Evolutionary conservation across 2,329 filamentous ascomycete genomes (phyloP), one percentile per base, ranked within the genome.

Genomic region (Alternaria triticimaculans): DNA sequence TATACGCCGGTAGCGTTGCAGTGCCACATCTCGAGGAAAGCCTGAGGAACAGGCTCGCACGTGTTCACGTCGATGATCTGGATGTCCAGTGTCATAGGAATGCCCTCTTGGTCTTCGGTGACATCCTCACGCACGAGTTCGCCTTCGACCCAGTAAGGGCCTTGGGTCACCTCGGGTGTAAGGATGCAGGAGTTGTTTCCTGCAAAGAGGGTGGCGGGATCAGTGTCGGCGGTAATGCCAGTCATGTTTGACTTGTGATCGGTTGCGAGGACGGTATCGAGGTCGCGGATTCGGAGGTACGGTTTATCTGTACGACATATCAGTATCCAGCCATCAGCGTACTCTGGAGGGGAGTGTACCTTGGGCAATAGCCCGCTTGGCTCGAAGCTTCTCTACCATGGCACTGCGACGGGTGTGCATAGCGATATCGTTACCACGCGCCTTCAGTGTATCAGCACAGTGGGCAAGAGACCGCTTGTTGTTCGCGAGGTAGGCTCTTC

Each of bases 41-140:
- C 80, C 54, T 84, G 74, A 2, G 82, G 67, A 1, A 87, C 80
- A 8, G 84, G 82, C 70, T 86, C 77, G 76, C 86, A 88, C 4
- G 85, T 87, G 48, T 82, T 78, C 37, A 86, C 80, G 63, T 88
- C 86, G 56, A 87, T 81, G 58, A 88, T 79, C 73, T 87, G 86
- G 64, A 86, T 81, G 67, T 87, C 85, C 11, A 87, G 73, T 4
- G 81, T 81, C 41, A 87, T 74, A 21, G 82, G 80, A 23, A 88
- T 78, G 51, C 86, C 86, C 9, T 70, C 64, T 71, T 87, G 80
- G 14, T 78, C 76, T 48, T 87, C 84, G 15, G 78, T 80, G 41
- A 88, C 75, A 66, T 88, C 77, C 28, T 79, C 66, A 25, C 86
- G 82, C 62, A 88, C 74, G 55, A 82, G 80, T 71, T 88, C 85